Evolutionary conservation across 1,284 basidiomycete genomes (phyloP).

Genomic region (Cryptococcus jaspeensis): DNA sequence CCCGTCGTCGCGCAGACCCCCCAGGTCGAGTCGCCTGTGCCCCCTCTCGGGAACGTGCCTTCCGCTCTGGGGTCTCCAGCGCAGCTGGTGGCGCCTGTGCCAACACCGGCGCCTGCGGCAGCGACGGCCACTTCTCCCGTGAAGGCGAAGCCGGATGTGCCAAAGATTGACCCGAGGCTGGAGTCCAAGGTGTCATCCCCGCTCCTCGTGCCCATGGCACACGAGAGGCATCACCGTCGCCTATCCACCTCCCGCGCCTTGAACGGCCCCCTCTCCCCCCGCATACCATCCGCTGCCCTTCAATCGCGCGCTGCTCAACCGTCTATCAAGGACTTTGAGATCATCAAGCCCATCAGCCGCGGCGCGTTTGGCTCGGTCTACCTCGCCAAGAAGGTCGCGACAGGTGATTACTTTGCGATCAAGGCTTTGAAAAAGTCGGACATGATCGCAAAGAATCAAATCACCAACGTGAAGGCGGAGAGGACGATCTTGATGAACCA

Average conservation of each 20-base stretch:
- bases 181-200: constrained; percentile 17
- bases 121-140: constrained; percentile 6
- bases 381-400: constrained; percentile 94
- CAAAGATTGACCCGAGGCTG: neutral
- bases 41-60: neutral
- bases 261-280: constrained; percentile 75
- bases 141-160: neutral
- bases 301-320: constrained; percentile 76
- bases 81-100: constrained; percentile 5
- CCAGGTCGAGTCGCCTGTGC: neutral
- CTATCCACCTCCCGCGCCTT: constrained; percentile 26
- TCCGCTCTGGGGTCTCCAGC: neutral
- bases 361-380: constrained; percentile 99
- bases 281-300: constrained; percentile 74
- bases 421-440: constrained; percentile 99
- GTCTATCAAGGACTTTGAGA: constrained; percentile 98
- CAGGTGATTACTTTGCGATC: constrained; percentile 98
- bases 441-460: constrained; percentile 99
- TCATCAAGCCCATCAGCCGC: constrained; percentile 99
- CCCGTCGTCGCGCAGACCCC: neutral
- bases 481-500: constrained; percentile 99
- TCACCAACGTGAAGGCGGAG: constrained; percentile 99
- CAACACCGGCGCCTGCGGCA: constrained; percentile 7
- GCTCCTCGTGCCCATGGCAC: constrained; percentile 25
- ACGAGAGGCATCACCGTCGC: constrained; percentile 22